These are phyloP conservation scores for Cajanus cajan DNA, from an alignment of 306 rosid genomes.

Conservation along the genomic window DNA sequence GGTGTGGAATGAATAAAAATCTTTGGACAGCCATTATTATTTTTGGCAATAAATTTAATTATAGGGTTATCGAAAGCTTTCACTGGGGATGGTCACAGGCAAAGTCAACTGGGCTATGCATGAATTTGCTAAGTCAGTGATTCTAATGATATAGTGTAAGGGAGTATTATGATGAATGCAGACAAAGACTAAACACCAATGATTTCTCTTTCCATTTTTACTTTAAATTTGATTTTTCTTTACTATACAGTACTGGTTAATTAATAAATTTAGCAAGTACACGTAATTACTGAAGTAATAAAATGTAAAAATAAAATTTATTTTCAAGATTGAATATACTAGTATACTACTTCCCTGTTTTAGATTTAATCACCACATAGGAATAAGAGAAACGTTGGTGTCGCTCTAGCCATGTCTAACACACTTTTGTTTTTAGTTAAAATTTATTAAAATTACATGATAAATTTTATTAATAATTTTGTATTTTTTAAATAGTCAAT, in stretches of 20 bases:
- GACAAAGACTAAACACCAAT: slow-evolving; percentile 44
- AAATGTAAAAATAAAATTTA: too few species aligned
- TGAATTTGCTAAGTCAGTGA: slow-evolving; percentile 43
- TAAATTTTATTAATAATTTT: too few species aligned
- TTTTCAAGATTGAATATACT: too few species aligned
- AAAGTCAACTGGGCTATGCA: slow-evolving; percentile 50
- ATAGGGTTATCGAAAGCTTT: slow-evolving; percentile 27
- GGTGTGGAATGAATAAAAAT: slow-evolving; percentile 32
- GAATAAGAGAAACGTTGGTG: too few species aligned
- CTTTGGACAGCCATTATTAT: slow-evolving; percentile 14
- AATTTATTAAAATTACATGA: too few species aligned
- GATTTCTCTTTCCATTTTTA: slow-evolving; percentile 16
- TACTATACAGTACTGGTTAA: not conserved
- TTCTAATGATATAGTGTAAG: slow-evolving; percentile 39
- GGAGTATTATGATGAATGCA: slow-evolving; percentile 41
- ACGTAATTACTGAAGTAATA: not conserved
- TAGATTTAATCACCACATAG: too few species aligned
- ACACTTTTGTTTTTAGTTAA: too few species aligned
- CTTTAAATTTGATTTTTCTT: not conserved
- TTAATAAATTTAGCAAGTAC: not conserved
- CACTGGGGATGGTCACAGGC: slow-evolving; percentile 1
- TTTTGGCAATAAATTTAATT: slow-evolving; percentile 3
- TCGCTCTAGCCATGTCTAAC: too few species aligned
- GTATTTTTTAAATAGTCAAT: too few species aligned
- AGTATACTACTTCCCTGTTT: too few species aligned